Percentiles rank a stretch among this genome's conserved stretches.
Conservation (phyloP, 106 monocot species). For the Dioscorea alata region DNA sequence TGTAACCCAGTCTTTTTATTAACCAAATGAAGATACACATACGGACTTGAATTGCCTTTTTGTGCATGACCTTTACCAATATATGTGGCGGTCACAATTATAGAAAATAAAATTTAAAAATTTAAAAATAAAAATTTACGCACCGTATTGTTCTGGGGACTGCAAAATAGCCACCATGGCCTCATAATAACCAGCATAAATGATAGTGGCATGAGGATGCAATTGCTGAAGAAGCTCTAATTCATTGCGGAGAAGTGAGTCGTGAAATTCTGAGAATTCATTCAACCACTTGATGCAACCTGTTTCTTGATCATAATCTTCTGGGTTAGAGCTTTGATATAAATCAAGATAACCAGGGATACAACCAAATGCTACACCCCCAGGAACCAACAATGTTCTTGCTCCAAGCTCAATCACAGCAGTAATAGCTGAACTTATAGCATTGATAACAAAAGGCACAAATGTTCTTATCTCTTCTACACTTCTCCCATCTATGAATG, state of each 20-base stretch:
- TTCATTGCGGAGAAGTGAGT: constrained; percentile 25
- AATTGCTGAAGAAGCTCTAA: constrained; percentile 12
- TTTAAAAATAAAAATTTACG: neutral
- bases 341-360: constrained; percentile 16
- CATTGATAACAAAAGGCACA: constrained; percentile 1
- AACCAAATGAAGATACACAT: too few species aligned
- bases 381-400: constrained; percentile 50
- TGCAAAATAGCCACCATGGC: constrained; percentile 19
- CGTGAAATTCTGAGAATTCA: constrained; percentile 34
- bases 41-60: too few species aligned
- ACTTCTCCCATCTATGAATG: neutral
- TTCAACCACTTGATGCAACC: constrained; percentile 62
- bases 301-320: constrained; percentile 39
- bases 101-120: neutral
- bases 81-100: neutral
- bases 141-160: constrained; percentile 33
- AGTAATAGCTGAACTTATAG: neutral
- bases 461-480: neutral
- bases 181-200: constrained; percentile 66
- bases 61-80: too few species aligned
- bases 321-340: constrained; percentile 2
- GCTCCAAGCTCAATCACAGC: constrained; percentile 42
- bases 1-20: too few species aligned
- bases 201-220: constrained; percentile 42
- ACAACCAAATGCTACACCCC: constrained; percentile 55